Percentiles rank a stretch among this genome's conserved stretches.
phyloP scores from a whole-genome alignment of 2,329 filamentous ascomycete genomes.

The Sclerotinia minor region DNA sequence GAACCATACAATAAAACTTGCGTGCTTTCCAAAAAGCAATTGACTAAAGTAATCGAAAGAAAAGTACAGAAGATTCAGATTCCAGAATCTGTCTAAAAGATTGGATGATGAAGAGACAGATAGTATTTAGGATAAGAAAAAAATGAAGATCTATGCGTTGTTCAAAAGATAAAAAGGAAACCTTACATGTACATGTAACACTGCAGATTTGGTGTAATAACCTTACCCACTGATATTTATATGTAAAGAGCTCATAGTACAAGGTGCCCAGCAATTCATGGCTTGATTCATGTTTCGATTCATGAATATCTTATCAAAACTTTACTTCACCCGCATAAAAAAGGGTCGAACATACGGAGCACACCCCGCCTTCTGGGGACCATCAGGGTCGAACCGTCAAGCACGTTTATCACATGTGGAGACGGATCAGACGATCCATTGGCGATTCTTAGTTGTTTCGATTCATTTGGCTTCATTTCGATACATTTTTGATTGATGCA shows the following conservation, averaged over 20 bases:
- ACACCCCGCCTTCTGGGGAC: not conserved
- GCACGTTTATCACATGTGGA: conserved; percentile 1
- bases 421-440: not conserved
- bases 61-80: not conserved
- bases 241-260: conserved; percentile 6
- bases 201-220: not conserved
- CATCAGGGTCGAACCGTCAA: not conserved
- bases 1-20: not conserved
- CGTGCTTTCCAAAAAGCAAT: not conserved
- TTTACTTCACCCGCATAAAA: conserved; percentile 1
- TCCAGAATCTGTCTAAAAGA: not conserved
- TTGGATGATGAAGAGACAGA: conserved; percentile 3
- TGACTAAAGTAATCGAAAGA: not conserved
- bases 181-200: conserved; percentile 1
- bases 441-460: not conserved
- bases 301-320: conserved; percentile 8
- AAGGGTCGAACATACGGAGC: not conserved
- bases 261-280: not conserved
- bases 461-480: not conserved
- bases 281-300: not conserved
- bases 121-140: not conserved
- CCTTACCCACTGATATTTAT: not conserved
- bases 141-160: conserved; percentile 4
- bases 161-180: not conserved
- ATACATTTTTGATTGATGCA: conserved; percentile 9